Conservation (phyloP, 2,329 filamentous ascomycete genomes). For the Pseudogymnoascus destructans region DNA sequence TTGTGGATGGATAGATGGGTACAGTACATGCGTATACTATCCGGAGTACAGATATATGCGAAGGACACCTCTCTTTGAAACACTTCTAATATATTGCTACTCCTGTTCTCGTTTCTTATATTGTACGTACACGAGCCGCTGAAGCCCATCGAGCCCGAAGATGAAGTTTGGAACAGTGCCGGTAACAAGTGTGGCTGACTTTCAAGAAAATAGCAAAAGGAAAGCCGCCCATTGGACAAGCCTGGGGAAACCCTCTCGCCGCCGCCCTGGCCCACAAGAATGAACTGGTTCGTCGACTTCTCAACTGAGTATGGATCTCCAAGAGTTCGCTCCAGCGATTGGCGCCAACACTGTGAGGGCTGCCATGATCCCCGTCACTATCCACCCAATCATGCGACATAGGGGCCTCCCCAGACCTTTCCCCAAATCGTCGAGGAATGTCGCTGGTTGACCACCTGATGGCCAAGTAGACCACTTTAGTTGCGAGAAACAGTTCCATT, state of each 20-base stretch:
- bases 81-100: background rate
- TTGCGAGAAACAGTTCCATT: too few relatives aligned
- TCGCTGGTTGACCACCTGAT: background rate
- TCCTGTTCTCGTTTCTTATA: background rate
- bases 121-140: background rate
- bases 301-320: slow-evolving; percentile 1
- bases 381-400: slow-evolving; percentile 4
- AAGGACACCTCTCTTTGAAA: background rate
- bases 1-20: background rate
- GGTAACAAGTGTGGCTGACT: background rate
- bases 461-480: slow-evolving; percentile 2
- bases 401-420: slow-evolving; percentile 1
- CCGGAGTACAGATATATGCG: background rate
- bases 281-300: background rate
- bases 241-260: background rate
- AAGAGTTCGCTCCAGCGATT: background rate
- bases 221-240: background rate
- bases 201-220: background rate
- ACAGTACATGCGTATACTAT: background rate
- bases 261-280: background rate
- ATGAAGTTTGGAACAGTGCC: background rate
- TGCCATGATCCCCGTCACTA: slow-evolving; percentile 6
- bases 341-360: background rate
- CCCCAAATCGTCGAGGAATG: background rate
- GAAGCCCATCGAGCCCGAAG: background rate